These are phyloP conservation scores for Remersonia thermophila DNA, from an alignment of 2,329 filamentous ascomycete genomes.

Conservation along the genomic window DNA sequence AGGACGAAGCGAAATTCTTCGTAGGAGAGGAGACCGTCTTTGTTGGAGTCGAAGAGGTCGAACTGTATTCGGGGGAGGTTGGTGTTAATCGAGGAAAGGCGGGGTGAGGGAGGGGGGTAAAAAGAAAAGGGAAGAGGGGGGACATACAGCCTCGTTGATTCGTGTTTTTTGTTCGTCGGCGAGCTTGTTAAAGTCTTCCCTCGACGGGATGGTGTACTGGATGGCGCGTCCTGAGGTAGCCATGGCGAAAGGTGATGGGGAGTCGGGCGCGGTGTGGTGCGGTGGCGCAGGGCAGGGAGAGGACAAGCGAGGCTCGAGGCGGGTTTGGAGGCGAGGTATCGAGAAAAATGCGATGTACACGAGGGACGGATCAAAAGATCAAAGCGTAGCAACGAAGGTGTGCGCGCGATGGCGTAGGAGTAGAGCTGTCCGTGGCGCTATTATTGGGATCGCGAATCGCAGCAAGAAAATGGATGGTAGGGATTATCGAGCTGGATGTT, in stretches of 20 bases:
- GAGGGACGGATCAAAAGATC: not conserved
- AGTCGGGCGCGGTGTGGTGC: slow-evolving; percentile 1
- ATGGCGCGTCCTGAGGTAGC: slow-evolving; percentile 14
- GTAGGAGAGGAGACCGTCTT: slow-evolving; percentile 88
- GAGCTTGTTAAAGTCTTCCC: slow-evolving; percentile 33
- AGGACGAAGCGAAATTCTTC: slow-evolving; percentile 96
- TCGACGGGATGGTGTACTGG: slow-evolving; percentile 21
- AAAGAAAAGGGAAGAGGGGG: not conserved
- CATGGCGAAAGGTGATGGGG: slow-evolving; percentile 8
- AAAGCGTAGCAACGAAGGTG: slow-evolving; percentile 5
- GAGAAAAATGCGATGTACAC: not conserved
- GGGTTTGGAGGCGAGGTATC: not conserved
- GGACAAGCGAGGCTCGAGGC: not conserved
- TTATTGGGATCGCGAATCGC: slow-evolving; percentile 2
- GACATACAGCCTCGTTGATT: slow-evolving; percentile 78
- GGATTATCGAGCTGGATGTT: not conserved
- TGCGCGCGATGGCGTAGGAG: no score
- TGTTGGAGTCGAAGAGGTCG: slow-evolving; percentile 90
- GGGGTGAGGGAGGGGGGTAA: slow-evolving; percentile 6
- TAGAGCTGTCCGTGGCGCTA: not conserved
- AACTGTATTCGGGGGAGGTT: slow-evolving; percentile 50
- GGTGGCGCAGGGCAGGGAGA: not conserved
- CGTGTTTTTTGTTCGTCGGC: slow-evolving; percentile 86
- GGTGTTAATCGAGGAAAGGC: no score
- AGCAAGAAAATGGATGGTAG: not conserved